phyloP scores from a whole-genome alignment of 352 stramenopile species.

The Aphanomyces invadans region DNA sequence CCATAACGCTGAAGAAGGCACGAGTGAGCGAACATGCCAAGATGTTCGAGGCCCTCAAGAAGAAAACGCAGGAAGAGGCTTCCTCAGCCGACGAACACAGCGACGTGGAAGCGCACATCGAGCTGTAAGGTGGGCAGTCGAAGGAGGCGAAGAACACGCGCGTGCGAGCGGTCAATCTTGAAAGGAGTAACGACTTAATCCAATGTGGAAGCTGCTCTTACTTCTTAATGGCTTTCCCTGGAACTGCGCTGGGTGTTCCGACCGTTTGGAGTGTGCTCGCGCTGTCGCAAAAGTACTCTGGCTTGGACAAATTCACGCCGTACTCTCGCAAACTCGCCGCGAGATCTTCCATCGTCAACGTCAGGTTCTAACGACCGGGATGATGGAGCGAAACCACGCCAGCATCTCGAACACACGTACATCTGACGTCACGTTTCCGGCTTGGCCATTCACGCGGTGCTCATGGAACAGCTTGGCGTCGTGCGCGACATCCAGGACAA shows the following conservation, averaged over 20 bases:
- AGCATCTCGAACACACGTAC: too few relatives aligned
- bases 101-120: conserved; percentile 37
- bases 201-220: too few relatives aligned
- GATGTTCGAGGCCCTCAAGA: conserved; percentile 20
- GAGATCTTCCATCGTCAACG: conserved; percentile 73
- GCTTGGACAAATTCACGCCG: conserved; percentile 69
- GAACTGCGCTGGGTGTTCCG: not conserved
- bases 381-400: too few relatives aligned
- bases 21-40: conserved; percentile 25
- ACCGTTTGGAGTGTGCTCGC: conserved; percentile 27
- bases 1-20: conserved; percentile 55
- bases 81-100: conserved; percentile 25
- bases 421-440: not conserved
- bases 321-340: conserved; percentile 68
- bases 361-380: conserved; percentile 20
- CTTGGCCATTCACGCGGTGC: conserved; percentile 18
- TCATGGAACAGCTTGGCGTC: conserved; percentile 75
- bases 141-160: too few relatives aligned
- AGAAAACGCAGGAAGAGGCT: conserved; percentile 22
- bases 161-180: too few relatives aligned
- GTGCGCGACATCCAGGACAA: conserved; percentile 70
- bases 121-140: too few relatives aligned
- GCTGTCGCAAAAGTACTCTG: conserved; percentile 68
- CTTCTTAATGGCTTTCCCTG: not conserved
- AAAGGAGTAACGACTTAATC: too few relatives aligned